Base-by-base conservation (phyloP, 352 stramenopile species). In the Globisporangium camurandrum region DNA sequence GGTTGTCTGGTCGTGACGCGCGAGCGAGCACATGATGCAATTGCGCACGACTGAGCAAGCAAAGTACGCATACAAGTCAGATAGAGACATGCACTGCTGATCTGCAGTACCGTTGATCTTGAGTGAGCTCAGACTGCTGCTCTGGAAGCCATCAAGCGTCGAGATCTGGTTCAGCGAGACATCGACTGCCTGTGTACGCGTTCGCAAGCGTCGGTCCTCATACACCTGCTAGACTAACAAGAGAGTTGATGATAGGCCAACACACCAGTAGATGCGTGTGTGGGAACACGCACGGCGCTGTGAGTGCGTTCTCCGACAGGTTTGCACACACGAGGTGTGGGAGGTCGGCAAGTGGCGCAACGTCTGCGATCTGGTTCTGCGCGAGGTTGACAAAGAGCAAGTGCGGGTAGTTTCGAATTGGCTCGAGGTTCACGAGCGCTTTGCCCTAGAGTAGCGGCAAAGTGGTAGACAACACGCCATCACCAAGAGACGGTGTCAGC, bases 301-400 rank as follows among this genome's bases (percentile, higher is more conserved):
- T 37, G 6, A 92, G 53, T 8, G 59, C 60, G 27, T 92, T 92
- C 34, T 82, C 68, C 3, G 66, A 68, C 28, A 89, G 50, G 51
- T 89, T 73, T 3, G 70, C 58, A 22, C 50, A 58, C 12, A 88
- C 64, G 24, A 92, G 65, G 52, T 85, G 82, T 48, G 66, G 69
- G 14, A 92, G 52, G 24, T 80, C 70, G 4, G 55, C 54, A 23
- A 92, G 59, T 4, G 71, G 67, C 10, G 64, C 39, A 1, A 64
- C 61, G 38, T 92, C 75, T 9, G 38, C 24, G 37, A 92, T 78
- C 37, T 84, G 66, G 57, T 92, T 92, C 45, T 71, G 68, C 16
- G 77, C 57, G 11, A 87, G 49, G 47, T 89, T 87, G 22, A 88
- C 71, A 44, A 81, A 88, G 31, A 77, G 75, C 37, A 92, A 54